These are phyloP conservation scores for Acacia concinna DNA, from an alignment of 331 rosid species.

Conservation along the genomic window DNA sequence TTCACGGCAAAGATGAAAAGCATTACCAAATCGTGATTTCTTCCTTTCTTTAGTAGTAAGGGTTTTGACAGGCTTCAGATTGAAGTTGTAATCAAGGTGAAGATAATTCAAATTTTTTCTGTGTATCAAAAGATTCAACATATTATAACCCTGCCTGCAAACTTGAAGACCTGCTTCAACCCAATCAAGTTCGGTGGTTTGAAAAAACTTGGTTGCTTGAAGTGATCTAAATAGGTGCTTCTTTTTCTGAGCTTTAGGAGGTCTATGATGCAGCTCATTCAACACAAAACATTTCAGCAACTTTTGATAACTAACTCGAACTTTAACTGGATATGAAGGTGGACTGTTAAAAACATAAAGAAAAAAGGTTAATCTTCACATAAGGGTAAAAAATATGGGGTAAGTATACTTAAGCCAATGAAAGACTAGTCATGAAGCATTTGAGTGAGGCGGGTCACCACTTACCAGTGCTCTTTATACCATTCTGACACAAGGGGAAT, in stretches of 20 bases:
- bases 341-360: constrained; percentile 61
- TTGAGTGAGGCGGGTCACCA: not conserved
- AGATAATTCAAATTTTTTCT: constrained; percentile 96
- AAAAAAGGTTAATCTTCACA: not conserved
- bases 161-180: constrained; percentile 98
- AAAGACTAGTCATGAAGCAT: not conserved
- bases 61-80: constrained; percentile 96
- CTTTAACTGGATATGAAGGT: constrained; percentile 95
- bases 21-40: constrained; percentile 97
- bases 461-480: constrained; percentile 96
- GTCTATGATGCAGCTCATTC: constrained; percentile 96
- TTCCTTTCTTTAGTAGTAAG: constrained; percentile 93
- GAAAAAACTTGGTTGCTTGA: constrained; percentile 94
- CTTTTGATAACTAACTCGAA: constrained; percentile 93
- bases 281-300: constrained; percentile 89
- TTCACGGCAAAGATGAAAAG: constrained; percentile 99
- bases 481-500: constrained; percentile 95
- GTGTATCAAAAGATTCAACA: constrained; percentile 89
- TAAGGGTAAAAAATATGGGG: not conserved
- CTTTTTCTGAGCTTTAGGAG: constrained; percentile 96
- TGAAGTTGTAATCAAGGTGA: constrained; percentile 96
- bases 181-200: constrained; percentile 96
- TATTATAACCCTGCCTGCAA: constrained; percentile 96
- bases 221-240: constrained; percentile 86
- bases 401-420: not conserved